Conservation (phyloP, 768 basidiomycete species). For the Rhizopogon roseolus region DNA sequence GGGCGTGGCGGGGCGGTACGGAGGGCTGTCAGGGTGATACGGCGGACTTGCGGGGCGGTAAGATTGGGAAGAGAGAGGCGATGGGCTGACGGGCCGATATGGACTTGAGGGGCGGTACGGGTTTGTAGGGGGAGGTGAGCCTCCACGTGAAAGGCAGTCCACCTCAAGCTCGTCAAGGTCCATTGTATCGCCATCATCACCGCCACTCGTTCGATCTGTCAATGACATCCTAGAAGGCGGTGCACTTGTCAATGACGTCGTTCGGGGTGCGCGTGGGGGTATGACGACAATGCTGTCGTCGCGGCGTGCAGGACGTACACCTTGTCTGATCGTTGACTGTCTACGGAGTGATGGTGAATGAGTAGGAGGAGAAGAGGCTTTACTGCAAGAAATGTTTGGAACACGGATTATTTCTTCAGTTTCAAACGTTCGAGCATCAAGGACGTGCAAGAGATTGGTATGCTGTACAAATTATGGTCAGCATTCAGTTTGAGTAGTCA, state of each 20-base stretch:
- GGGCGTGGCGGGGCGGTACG: neutral
- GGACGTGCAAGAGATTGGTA: slow-evolving; percentile 72
- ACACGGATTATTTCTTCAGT: slow-evolving; percentile 64
- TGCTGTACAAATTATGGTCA: slow-evolving; percentile 45
- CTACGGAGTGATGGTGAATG: slow-evolving; percentile 7
- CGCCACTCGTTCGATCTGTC: slow-evolving; percentile 20
- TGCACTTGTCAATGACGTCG: slow-evolving; percentile 12
- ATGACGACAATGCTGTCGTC: slow-evolving; percentile 11
- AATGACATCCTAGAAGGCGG: slow-evolving; percentile 12
- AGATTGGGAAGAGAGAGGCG: slow-evolving; percentile 10
- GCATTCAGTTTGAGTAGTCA: neutral
- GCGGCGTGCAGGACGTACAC: slow-evolving; percentile 26
- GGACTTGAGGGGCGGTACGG: neutral
- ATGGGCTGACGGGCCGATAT: slow-evolving; percentile 24
- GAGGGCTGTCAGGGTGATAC: slow-evolving; percentile 10
- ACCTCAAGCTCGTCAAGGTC: slow-evolving; percentile 35
- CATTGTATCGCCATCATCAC: slow-evolving; percentile 18
- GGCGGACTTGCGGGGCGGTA: neutral
- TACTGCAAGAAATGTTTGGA: slow-evolving; percentile 28
- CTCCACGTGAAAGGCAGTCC: slow-evolving; percentile 48
- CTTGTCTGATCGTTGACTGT: slow-evolving; percentile 26
- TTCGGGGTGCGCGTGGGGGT: slow-evolving; percentile 1
- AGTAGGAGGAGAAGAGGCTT: slow-evolving; percentile 7
- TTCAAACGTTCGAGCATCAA: slow-evolving; percentile 87
- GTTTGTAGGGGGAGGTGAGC: slow-evolving; percentile 34